These are phyloP conservation scores for Silene coronaria DNA, from an alignment of 179 eudicot genomes.

Conservation along the genomic window DNA sequence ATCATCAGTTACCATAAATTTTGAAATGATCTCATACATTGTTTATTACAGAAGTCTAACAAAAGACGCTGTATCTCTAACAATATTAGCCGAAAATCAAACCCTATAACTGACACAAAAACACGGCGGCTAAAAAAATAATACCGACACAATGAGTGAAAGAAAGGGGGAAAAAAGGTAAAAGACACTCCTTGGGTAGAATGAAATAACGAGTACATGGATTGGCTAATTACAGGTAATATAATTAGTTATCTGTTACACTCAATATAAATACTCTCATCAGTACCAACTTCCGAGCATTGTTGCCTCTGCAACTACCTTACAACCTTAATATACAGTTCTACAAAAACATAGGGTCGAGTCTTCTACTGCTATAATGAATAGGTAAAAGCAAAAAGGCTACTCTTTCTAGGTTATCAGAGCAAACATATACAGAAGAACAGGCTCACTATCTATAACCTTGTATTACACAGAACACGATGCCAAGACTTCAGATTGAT, in stretches of 20 bases:
- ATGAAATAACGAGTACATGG: conserved; percentile 4
- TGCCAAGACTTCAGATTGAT: not conserved
- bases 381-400: conserved; percentile 27
- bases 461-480: not conserved
- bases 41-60: too few relatives aligned
- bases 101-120: too few relatives aligned
- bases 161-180: not conserved
- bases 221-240: conserved; percentile 27
- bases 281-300: conserved; percentile 11
- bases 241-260: conserved; percentile 18
- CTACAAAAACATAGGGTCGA: conserved; percentile 9
- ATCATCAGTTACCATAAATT: too few relatives aligned
- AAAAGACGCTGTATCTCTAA: too few relatives aligned
- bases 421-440: conserved; percentile 31
- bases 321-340: conserved; percentile 23
- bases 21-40: too few relatives aligned
- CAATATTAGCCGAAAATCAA: too few relatives aligned
- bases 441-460: conserved; percentile 23
- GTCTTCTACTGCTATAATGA: conserved; percentile 16
- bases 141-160: too few relatives aligned
- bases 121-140: too few relatives aligned
- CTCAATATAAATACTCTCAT: conserved; percentile 14
- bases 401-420: conserved; percentile 20
- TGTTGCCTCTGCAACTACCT: conserved; percentile 15
- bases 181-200: not conserved